Evolutionary conservation across 2,329 filamentous ascomycete genomes (phyloP).

Genomic region (Calonectria hawksworthii): DNA sequence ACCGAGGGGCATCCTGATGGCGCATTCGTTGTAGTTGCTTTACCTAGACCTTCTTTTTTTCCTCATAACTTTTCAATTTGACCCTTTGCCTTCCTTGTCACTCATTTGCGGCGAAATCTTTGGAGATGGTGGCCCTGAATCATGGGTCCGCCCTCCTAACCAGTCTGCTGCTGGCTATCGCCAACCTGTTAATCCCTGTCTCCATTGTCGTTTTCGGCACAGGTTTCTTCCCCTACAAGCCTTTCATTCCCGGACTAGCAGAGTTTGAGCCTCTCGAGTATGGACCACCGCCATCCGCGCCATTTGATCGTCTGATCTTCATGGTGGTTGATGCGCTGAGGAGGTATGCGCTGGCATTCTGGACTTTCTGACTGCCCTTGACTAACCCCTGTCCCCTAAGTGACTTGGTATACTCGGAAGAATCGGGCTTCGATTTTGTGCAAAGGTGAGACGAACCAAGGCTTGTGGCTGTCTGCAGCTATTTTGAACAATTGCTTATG

Average conservation of each 20-base stretch:
- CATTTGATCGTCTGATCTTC: conserved; percentile 92
- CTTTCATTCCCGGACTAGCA: conserved; percentile 88
- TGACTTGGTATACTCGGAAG: conserved; percentile 90
- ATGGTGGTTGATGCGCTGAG: conserved; percentile 98
- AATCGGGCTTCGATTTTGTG: conserved; percentile 88
- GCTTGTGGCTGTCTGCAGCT: neutral
- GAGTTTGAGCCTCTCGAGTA: conserved; percentile 70
- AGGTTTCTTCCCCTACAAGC: conserved; percentile 98
- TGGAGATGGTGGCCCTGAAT: conserved; percentile 42
- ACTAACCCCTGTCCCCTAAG: conserved; percentile 58
- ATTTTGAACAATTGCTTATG: conserved; percentile 22
- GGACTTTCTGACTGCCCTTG: conserved; percentile 2
- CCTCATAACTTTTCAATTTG: neutral
- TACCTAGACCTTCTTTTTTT: conserved; percentile 29
- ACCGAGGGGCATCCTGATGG: conserved; percentile 34
- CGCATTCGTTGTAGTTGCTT: conserved; percentile 27
- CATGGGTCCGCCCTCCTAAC: conserved; percentile 47
- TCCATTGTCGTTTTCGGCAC: conserved; percentile 84
- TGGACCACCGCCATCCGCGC: conserved; percentile 71
- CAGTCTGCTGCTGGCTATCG: conserved; percentile 68
- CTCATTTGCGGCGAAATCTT: conserved; percentile 21
- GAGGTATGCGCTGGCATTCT: conserved; percentile 68
- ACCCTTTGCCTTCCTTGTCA: conserved; percentile 12
- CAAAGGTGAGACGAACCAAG: conserved; percentile 75
- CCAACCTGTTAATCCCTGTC: conserved; percentile 83